Base-by-base conservation (phyloP, 495 filamentous ascomycete species). In the Jackrogersella multiformis region DNA sequence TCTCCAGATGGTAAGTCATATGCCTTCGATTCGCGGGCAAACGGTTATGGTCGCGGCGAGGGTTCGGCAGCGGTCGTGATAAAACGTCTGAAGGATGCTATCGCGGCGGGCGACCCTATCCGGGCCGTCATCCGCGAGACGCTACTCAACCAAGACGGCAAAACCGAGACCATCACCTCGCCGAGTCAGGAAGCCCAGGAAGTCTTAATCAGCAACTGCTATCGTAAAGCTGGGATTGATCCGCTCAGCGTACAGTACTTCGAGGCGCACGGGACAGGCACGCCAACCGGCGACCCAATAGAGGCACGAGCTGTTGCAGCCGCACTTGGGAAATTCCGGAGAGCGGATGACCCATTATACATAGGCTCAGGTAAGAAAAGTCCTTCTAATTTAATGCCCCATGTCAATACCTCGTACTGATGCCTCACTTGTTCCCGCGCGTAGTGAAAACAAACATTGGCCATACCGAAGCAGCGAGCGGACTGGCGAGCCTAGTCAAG, bases 11-110 rank as follows among this genome's bases (percentile, higher is more conserved):
- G 79, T 6, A 70, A 66, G 32, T 77, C 65, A 0, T 74, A 73
- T 18, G 70, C 69, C 4, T 80, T 76, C 26, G 87, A 88, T 56
- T 73, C 77, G 0, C 54, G 67, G 0, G 90, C 87, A 0, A 78
- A 88, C 68, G 90, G 90, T 0, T 92, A 89, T 69, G 89, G 26
- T 0, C 83, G 90, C 9, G 81, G 88, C 16, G 85, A 84, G 23
- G 80, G 90, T 0, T 84, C 76, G 0, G 80, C 73, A 7, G 78
- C 79, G 0, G 32, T 90, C 0, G 71, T 82, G 1, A 23, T 91
- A 2, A 90, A 90, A 68, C 66, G 54, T 4, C 71, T 89, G 0
- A 32, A 53, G 0, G 77, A 81, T 41, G 88, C 81, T 0, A 13
- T 82, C 1, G 12, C 24, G 0, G 79, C 80, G 35, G 74, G 76